Percentiles rank a stretch among this genome's conserved stretches.
Conservation (phyloP, 306 rosid genomes). For the Cyclanthera cordifolia region DNA sequence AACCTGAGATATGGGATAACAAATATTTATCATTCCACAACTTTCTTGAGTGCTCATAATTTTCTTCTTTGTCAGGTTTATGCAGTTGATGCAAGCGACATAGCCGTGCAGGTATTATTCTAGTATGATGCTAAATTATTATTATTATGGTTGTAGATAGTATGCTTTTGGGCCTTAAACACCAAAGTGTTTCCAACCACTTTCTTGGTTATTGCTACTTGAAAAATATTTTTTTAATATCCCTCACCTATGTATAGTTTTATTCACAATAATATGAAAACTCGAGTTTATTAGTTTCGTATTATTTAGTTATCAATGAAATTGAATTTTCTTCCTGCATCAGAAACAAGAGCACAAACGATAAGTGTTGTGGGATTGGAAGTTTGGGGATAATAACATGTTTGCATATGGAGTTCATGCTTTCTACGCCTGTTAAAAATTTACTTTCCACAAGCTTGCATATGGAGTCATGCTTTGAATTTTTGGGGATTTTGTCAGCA, state of each 20-base stretch:
- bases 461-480: neutral
- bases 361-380: neutral
- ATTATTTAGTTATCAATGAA: neutral
- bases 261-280: neutral
- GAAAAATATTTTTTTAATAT: neutral
- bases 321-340: neutral
- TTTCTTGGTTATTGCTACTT: neutral
- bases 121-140: neutral
- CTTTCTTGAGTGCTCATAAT: conserved; percentile 16
- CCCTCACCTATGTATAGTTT: neutral
- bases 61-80: conserved; percentile 46
- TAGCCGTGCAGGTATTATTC: conserved; percentile 75
- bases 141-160: neutral
- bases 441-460: too few relatives aligned
- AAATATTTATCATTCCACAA: neutral
- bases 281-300: neutral
- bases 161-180: neutral
- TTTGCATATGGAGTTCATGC: neutral
- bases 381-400: neutral
- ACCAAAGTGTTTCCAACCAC: neutral
- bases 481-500: neutral
- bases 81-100: conserved; percentile 97
- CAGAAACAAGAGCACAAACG: neutral
- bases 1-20: neutral
- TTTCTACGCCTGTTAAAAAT: too few relatives aligned